Evolutionary conservation across 768 basidiomycete species (phyloP).

Genomic region (Tricholomella constricta): DNA sequence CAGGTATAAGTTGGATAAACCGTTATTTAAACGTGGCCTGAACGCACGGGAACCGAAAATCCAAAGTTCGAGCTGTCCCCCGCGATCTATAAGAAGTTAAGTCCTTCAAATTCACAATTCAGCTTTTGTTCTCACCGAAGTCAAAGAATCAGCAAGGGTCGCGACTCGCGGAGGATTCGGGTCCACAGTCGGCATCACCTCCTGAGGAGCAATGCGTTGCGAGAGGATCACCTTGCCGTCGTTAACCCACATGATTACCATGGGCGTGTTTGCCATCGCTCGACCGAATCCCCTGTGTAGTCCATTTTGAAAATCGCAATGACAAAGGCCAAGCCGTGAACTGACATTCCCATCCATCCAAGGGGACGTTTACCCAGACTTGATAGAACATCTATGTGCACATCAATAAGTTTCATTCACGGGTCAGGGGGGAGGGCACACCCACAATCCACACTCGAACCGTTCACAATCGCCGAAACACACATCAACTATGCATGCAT

Average conservation of each 20-base stretch:
- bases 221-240: constrained; percentile 66
- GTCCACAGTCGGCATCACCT: constrained; percentile 60
- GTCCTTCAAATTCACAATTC: background rate
- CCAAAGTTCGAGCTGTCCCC: constrained; percentile 47
- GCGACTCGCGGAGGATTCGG: constrained; percentile 54
- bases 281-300: constrained; percentile 57
- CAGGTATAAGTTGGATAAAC: background rate
- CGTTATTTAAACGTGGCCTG: background rate
- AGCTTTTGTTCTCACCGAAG: constrained; percentile 35
- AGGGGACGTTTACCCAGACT: constrained; percentile 39
- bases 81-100: constrained; percentile 32
- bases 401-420: background rate
- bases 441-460: constrained; percentile 46
- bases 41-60: constrained; percentile 52
- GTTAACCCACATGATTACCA: constrained; percentile 79
- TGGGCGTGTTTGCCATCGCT: constrained; percentile 55
- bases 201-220: constrained; percentile 54
- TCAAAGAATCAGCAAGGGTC: constrained; percentile 34
- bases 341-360: constrained; percentile 68
- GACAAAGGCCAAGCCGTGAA: background rate
- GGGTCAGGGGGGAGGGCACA: background rate
- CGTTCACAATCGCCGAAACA: constrained; percentile 46
- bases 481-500: constrained; percentile 44
- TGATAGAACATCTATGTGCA: constrained; percentile 45
- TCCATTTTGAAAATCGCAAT: background rate